A percentile compares a stretch with the other conserved stretches of the same genome.
These are phyloP conservation scores for Chaetoceros tenuissimus DNA, from an alignment of 108 stramenopile species.

Conservation along the genomic window DNA sequence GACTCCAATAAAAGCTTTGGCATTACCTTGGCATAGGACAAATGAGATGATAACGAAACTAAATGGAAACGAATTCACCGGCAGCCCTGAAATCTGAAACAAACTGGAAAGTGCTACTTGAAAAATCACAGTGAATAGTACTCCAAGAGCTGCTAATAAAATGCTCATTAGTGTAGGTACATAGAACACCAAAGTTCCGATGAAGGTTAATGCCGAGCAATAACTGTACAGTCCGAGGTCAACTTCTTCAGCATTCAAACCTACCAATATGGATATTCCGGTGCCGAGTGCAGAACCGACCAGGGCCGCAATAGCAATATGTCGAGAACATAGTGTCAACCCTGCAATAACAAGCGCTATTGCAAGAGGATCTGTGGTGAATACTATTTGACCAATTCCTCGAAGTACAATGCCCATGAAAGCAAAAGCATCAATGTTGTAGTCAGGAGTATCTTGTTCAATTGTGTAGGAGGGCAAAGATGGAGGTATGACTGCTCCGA, in stretches of 20 bases:
- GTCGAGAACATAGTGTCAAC: conserved; percentile 22
- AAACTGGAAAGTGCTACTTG: conserved; percentile 18
- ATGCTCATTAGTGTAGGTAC: conserved; percentile 11
- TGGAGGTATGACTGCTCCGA: neutral
- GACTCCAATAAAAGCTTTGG: conserved; percentile 19
- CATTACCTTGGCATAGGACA: conserved; percentile 30
- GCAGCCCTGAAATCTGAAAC: conserved; percentile 16
- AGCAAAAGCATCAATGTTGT: no score
- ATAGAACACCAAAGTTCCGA: conserved; percentile 30
- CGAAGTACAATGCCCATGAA: conserved; percentile 28
- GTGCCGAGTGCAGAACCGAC: conserved; percentile 22
- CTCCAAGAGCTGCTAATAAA: conserved; percentile 12
- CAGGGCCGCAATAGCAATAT: conserved; percentile 19
- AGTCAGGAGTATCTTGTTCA: no score
- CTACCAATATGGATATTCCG: conserved; percentile 7
- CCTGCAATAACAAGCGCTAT: conserved; percentile 15
- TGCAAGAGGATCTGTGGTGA: conserved; percentile 18
- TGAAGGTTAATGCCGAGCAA: conserved; percentile 15
- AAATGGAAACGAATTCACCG: conserved; percentile 32
- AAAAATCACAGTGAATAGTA: conserved; percentile 18
- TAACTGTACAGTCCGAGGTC: conserved; percentile 27
- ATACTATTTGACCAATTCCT: conserved; percentile 35
- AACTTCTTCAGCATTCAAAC: conserved; percentile 7
- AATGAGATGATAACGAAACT: conserved; percentile 17
- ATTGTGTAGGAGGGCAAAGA: conserved; percentile 12